phyloP scores from a whole-genome alignment of 768 basidiomycete genomes.

The Phylloporus arenicola region DNA sequence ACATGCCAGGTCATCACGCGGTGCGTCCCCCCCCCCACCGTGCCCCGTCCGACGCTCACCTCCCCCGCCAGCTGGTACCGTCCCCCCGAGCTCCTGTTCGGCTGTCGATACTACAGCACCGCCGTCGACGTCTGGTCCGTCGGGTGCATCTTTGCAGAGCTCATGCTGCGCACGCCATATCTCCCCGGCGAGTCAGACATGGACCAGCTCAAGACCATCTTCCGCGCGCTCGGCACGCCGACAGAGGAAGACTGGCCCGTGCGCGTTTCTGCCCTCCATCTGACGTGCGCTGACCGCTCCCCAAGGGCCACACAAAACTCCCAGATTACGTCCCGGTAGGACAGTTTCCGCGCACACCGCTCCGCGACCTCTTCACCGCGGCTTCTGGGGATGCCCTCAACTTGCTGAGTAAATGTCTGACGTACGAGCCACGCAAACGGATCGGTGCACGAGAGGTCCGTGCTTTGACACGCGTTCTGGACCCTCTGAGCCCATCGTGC shows the following conservation, averaged over 20 bases:
- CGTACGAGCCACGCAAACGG: slow-evolving; percentile 81
- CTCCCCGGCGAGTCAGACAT: slow-evolving; percentile 94
- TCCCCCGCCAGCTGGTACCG: slow-evolving; percentile 85
- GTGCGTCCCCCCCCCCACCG: slow-evolving; percentile 41
- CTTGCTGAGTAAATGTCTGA: slow-evolving; percentile 70
- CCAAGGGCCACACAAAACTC: slow-evolving; percentile 81
- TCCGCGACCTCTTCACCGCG: slow-evolving; percentile 87
- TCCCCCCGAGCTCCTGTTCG: slow-evolving; percentile 91
- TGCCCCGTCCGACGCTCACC: neutral
- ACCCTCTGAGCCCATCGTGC: neutral
- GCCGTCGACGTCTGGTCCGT: slow-evolving; percentile 97
- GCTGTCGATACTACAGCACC: slow-evolving; percentile 83
- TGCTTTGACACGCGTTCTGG: neutral
- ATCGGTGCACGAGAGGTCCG: slow-evolving; percentile 74
- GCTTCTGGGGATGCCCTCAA: slow-evolving; percentile 83
- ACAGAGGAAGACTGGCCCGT: slow-evolving; percentile 98
- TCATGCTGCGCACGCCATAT: slow-evolving; percentile 94
- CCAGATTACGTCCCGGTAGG: slow-evolving; percentile 87
- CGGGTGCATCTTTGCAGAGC: slow-evolving; percentile 95
- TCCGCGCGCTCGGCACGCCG: slow-evolving; percentile 91
- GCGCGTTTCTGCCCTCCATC: slow-evolving; percentile 22
- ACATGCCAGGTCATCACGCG: slow-evolving; percentile 97
- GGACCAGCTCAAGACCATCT: slow-evolving; percentile 93
- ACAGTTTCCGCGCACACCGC: slow-evolving; percentile 75
- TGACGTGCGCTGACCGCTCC: neutral